phyloP scores from a whole-genome alignment of 768 basidiomycete species.

The Mycena latifolia region DNA sequence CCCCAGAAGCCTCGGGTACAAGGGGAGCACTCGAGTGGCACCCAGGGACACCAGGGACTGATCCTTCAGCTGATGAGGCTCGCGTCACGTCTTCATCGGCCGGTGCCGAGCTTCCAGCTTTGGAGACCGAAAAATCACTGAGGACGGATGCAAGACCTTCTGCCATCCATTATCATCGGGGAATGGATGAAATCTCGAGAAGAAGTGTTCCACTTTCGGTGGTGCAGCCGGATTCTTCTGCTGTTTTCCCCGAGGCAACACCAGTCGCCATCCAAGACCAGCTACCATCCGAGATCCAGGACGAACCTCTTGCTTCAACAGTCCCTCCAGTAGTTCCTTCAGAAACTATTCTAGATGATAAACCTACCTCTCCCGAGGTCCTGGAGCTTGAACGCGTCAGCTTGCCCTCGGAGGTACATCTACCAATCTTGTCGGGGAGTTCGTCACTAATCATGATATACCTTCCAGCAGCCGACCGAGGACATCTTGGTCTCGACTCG shows the following conservation, averaged over 20 bases:
- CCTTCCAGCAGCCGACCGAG: constrained; percentile 27
- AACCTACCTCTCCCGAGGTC: too few relatives aligned
- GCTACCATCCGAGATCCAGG: too few relatives aligned
- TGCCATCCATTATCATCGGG: too few relatives aligned
- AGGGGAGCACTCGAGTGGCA: background rate
- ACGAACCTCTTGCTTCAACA: background rate
- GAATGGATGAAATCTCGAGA: too few relatives aligned
- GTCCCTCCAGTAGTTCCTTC: too few relatives aligned
- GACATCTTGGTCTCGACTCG: constrained; percentile 43
- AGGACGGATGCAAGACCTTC: too few relatives aligned
- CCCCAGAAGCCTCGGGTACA: background rate
- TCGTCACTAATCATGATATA: constrained; percentile 12
- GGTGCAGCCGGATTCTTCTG: too few relatives aligned
- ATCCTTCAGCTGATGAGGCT: background rate
- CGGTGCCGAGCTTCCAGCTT: background rate
- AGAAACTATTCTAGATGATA: too few relatives aligned
- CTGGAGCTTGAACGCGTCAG: background rate
- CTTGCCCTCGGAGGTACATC: constrained; percentile 3
- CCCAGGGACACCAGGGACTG: background rate
- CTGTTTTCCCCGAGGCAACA: too few relatives aligned
- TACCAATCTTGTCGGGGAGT: background rate
- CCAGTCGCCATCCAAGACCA: too few relatives aligned
- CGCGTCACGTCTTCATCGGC: background rate
- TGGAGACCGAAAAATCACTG: background rate
- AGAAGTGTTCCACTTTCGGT: too few relatives aligned